Conservation (phyloP, 495 filamentous ascomycete species). For the Apodospora peruviana region DNA sequence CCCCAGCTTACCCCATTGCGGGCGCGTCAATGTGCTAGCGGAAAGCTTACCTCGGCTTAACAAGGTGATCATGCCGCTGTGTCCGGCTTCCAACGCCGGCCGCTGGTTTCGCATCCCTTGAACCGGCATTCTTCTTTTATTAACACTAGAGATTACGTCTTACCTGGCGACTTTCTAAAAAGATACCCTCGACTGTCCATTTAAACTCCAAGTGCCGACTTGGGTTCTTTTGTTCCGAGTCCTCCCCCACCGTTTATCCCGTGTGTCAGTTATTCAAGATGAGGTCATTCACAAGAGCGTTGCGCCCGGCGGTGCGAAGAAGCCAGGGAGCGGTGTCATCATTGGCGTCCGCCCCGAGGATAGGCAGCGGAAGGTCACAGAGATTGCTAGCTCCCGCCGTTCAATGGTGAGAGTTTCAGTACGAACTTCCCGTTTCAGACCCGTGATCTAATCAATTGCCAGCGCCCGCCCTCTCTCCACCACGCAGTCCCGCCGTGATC, state of each 20-base stretch:
- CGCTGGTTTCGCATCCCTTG: background rate
- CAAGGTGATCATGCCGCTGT: background rate
- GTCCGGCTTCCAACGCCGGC: background rate
- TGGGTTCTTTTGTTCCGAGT: background rate
- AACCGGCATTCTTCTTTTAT: background rate
- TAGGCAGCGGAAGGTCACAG: conserved; percentile 12
- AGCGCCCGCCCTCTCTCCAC: conserved; percentile 67
- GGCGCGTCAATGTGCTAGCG: background rate
- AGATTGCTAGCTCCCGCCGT: conserved; percentile 3
- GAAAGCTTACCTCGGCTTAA: conserved; percentile 5
- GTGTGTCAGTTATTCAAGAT: conserved; percentile 33
- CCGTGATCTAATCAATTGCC: background rate
- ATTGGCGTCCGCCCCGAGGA: conserved; percentile 20
- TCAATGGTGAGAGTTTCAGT: conserved; percentile 21
- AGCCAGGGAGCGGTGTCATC: conserved; percentile 28
- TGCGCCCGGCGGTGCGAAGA: conserved; percentile 63
- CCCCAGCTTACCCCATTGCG: background rate
- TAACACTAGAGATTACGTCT: background rate
- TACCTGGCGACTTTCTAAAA: background rate
- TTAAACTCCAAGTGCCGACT: background rate
- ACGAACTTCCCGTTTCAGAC: background rate
- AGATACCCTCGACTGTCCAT: background rate
- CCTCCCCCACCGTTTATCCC: conserved; percentile 4
- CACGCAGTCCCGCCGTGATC: conserved; percentile 52
- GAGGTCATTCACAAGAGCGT: conserved; percentile 62